Conservation (phyloP, 2,329 filamentous ascomycete genomes). For the Thielaviopsis ethacetica region DNA sequence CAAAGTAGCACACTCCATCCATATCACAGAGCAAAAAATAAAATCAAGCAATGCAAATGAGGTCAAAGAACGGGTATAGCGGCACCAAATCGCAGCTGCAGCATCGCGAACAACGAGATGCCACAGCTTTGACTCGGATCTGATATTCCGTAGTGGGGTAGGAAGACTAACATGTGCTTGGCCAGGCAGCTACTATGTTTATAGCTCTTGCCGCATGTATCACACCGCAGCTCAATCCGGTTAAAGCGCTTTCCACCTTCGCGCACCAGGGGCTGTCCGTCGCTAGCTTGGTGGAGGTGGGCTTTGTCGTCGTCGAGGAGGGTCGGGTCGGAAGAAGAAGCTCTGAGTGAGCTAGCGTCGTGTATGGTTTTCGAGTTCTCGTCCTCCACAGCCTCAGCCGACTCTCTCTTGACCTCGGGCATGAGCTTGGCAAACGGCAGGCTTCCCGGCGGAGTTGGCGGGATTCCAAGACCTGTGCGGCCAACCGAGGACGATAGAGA, state of each 20-base stretch:
- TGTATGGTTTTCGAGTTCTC: slow-evolving; percentile 42
- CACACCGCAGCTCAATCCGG: slow-evolving; percentile 79
- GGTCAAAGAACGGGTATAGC: neutral
- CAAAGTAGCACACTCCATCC: neutral
- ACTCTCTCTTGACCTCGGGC: slow-evolving; percentile 31
- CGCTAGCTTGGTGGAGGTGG: slow-evolving; percentile 53
- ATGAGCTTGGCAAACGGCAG: slow-evolving; percentile 42
- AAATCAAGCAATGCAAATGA: neutral
- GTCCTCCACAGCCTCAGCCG: slow-evolving; percentile 41
- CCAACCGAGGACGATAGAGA: slow-evolving; percentile 1
- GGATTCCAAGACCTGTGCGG: neutral
- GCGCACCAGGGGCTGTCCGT: slow-evolving; percentile 69
- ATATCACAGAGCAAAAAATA: slow-evolving; percentile 11
- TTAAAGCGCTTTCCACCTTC: slow-evolving; percentile 69
- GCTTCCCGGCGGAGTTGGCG: slow-evolving; percentile 45
- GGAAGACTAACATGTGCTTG: slow-evolving; percentile 96
- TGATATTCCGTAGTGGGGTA: slow-evolving; percentile 25
- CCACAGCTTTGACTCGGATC: slow-evolving; percentile 5
- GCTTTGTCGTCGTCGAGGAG: slow-evolving; percentile 31
- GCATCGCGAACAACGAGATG: slow-evolving; percentile 17
- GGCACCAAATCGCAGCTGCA: neutral
- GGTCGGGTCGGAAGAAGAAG: neutral
- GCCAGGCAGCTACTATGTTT: slow-evolving; percentile 99
- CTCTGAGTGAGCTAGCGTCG: slow-evolving; percentile 27
- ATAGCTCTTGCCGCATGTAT: slow-evolving; percentile 98